phyloP scores from a whole-genome alignment of 2,329 filamentous ascomycete genomes.

The Phoma sp. region DNA sequence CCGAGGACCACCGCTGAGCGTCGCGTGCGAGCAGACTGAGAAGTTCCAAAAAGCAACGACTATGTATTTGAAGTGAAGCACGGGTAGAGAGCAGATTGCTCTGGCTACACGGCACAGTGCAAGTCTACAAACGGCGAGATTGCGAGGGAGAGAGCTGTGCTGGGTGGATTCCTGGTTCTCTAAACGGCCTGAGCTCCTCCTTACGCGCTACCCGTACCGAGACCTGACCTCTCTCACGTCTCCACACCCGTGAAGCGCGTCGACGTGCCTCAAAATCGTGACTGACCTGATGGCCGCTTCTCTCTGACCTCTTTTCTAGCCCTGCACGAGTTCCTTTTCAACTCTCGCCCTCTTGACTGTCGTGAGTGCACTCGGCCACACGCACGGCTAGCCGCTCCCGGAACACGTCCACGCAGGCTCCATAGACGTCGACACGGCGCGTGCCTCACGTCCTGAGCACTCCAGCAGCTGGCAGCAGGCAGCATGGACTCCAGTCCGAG shows the following conservation, averaged over 20 bases:
- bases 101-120: background rate
- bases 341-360: conserved; percentile 21
- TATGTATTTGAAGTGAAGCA: background rate
- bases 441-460: conserved; percentile 35
- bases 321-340: conserved; percentile 20
- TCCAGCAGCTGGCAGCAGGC: conserved; percentile 28
- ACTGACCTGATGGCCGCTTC: conserved; percentile 47
- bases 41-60: background rate
- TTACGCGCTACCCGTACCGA: conserved; percentile 23
- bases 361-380: conserved; percentile 31
- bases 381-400: conserved; percentile 26
- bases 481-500: conserved; percentile 43
- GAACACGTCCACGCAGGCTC: conserved; percentile 33
- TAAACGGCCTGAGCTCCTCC: conserved; percentile 32
- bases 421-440: conserved; percentile 34
- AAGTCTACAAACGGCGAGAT: conserved; percentile 6
- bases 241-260: conserved; percentile 37
- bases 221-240: conserved; percentile 22
- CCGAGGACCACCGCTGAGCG: conserved; percentile 18
- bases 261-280: conserved; percentile 39
- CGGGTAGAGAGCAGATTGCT: background rate
- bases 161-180: conserved; percentile 29
- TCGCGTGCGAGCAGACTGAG: background rate
- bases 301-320: conserved; percentile 33
- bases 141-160: conserved; percentile 21